Base-by-base conservation (phyloP, 768 basidiomycete species). In the Crepidotus variabilis region DNA sequence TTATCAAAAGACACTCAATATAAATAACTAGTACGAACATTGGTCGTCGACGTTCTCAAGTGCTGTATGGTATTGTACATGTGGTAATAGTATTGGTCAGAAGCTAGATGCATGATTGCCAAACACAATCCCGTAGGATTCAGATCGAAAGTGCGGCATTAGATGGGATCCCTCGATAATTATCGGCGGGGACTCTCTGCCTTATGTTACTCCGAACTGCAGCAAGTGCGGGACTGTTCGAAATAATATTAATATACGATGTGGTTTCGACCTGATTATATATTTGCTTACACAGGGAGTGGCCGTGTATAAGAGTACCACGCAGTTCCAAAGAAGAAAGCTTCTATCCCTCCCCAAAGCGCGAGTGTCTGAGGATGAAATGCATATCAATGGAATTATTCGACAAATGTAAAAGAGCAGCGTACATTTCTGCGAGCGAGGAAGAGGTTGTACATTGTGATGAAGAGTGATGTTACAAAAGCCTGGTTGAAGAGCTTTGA, bases 271-370 rank as follows among this genome's bases (percentile, higher is more conserved):
- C 8, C 28, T 28, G 28, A 28, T n/a, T n/a, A n/a, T n/a, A 8
- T 28, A 28, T 3, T 28, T 28, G 28, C 28, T 28, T 28, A 28
- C 28, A 28, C 28, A 8, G 28, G 28, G 8, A 28, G 28, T 28
- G 28, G 70, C 58, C 58, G 55, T 63, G 61, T 46, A 57, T 69
- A 69, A 18, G 70, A 61, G 58, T 63, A 59, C 61, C 65, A 72
- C 20, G 71, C 67, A 33, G 67, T 61, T 10, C 62, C 65, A 20
- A 67, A 61, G 13, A 75, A 56, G 2, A 65, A 43, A 13, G 73
- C 66, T 63, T 76, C 69, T 45, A 74, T 60, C 23, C 65, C 57
- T 34, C 64, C 64, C 73, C 73, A 75, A 36, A 75, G 51, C 21
- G 69, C 58, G 51, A 76, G 63, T 34, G 69, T 71, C 75, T 75